Percentiles rank a stretch among this genome's conserved stretches.
phyloP scores from a whole-genome alignment of 148 eudicot species.

The Nepenthes mirabilis region DNA sequence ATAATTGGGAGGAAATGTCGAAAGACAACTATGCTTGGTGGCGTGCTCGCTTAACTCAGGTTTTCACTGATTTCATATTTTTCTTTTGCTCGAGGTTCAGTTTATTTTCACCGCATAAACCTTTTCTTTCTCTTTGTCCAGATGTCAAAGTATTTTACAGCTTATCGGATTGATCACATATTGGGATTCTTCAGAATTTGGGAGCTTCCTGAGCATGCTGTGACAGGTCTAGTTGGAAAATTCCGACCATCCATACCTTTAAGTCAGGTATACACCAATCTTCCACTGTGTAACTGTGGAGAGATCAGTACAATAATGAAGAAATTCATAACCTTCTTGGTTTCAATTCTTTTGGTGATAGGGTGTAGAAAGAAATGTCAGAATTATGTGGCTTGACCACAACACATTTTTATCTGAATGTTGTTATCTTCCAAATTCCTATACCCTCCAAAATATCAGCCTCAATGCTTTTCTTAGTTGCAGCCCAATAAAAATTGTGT shows the following conservation, averaged over 20 bases:
- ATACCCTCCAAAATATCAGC: too few relatives aligned
- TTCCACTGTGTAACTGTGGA: too few relatives aligned
- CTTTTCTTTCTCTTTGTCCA: conserved; percentile 12
- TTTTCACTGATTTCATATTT: conserved; percentile 12
- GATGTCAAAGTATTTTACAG: conserved; percentile 97
- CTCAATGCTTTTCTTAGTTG: too few relatives aligned
- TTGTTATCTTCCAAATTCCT: too few relatives aligned
- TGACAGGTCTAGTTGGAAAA: conserved; percentile 93
- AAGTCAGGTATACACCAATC: conserved; percentile 42
- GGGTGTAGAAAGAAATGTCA: too few relatives aligned
- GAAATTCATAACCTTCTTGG: too few relatives aligned
- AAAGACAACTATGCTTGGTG: conserved; percentile 98
- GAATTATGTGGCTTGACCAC: too few relatives aligned
- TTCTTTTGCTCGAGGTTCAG: background rate
- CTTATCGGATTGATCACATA: conserved; percentile 90
- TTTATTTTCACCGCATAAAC: background rate
- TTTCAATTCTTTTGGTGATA: background rate
- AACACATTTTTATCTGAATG: too few relatives aligned
- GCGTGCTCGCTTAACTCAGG: conserved; percentile 97
- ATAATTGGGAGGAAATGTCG: conserved; percentile 99
- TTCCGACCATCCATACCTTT: conserved; percentile 91
- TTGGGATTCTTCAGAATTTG: conserved; percentile 98
- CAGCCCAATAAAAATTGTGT: too few relatives aligned
- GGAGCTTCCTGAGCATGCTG: conserved; percentile 95
- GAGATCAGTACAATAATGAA: too few relatives aligned